Evolutionary conservation across 352 stramenopile genomes (phyloP).

Genomic region (Phytopythium aichiense): DNA sequence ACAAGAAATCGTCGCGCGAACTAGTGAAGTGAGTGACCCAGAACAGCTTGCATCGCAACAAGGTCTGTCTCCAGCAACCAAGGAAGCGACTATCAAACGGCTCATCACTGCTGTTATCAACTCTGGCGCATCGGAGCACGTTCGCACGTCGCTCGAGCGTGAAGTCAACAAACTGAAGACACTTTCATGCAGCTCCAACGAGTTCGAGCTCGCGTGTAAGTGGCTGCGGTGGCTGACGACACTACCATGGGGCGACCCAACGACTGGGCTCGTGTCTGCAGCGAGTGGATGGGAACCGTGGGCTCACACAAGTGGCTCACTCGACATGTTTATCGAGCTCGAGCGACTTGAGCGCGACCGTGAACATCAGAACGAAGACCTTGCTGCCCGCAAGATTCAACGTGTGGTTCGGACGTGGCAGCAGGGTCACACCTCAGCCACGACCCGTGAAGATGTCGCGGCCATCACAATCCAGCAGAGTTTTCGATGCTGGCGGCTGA

Average conservation of each 20-base stretch:
- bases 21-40: background rate
- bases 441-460: conserved; percentile 1
- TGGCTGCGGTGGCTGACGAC: conserved; percentile 63
- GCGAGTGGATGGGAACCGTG: conserved; percentile 16
- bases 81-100: conserved; percentile 12
- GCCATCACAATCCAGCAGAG: conserved; percentile 30
- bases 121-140: conserved; percentile 18
- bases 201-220: conserved; percentile 30
- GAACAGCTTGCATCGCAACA: too few relatives aligned
- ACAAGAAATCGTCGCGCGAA: background rate
- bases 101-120: conserved; percentile 17
- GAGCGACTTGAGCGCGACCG: conserved; percentile 27
- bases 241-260: conserved; percentile 41
- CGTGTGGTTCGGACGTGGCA: conserved; percentile 31
- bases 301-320: conserved; percentile 7
- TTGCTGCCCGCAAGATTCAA: conserved; percentile 38
- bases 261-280: conserved; percentile 9
- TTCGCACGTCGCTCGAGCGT: conserved; percentile 27
- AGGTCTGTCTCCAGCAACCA: background rate
- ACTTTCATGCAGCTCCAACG: conserved; percentile 17
- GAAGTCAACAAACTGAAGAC: conserved; percentile 45
- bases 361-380: background rate
- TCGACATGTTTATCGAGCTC: conserved; percentile 37
- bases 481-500: conserved; percentile 6
- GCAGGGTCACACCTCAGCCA: background rate